Percentiles rank a stretch among this genome's conserved stretches.
phyloP scores from a whole-genome alignment of 2,329 filamentous ascomycete genomes.

The Neocucurbitaria cava region DNA sequence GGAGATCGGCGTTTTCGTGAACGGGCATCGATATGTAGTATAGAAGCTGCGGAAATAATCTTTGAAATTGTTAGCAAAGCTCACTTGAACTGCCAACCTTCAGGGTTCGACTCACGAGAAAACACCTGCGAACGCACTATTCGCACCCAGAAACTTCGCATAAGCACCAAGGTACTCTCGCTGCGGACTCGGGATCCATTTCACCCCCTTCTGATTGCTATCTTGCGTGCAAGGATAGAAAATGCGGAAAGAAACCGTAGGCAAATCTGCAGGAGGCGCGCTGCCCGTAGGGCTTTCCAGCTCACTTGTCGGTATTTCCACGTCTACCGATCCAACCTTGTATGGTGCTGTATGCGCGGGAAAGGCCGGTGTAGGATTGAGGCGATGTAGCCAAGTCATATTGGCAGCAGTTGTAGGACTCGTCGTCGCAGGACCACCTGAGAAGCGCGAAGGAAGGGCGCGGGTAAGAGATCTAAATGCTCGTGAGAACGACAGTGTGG shows the following conservation, averaged over 20 bases:
- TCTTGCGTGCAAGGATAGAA: slow-evolving; percentile 70
- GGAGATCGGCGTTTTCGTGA: slow-evolving; percentile 72
- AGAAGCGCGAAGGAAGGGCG: slow-evolving; percentile 19
- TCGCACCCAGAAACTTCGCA: slow-evolving; percentile 75
- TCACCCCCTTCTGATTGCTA: slow-evolving; percentile 63
- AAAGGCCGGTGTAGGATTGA: slow-evolving; percentile 75
- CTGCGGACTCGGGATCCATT: slow-evolving; percentile 81
- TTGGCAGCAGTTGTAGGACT: slow-evolving; percentile 14
- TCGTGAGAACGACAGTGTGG: slow-evolving; percentile 41
- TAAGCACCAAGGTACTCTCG: slow-evolving; percentile 77
- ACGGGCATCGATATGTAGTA: slow-evolving; percentile 77
- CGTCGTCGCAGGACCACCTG: slow-evolving; percentile 14
- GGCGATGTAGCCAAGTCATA: slow-evolving; percentile 53
- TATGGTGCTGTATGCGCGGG: slow-evolving; percentile 79
- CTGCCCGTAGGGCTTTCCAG: slow-evolving; percentile 59
- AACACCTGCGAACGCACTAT: slow-evolving; percentile 54
- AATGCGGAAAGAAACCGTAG: slow-evolving; percentile 79
- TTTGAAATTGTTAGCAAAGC: slow-evolving; percentile 38
- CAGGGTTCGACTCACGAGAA: slow-evolving; percentile 44
- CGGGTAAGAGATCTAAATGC: slow-evolving; percentile 26
- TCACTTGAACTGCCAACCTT: background rate
- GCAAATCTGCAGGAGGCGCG: slow-evolving; percentile 60
- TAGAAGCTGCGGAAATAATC: slow-evolving; percentile 72
- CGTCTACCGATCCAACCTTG: slow-evolving; percentile 79
- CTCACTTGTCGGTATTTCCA: slow-evolving; percentile 74